phyloP scores from a whole-genome alignment of 1,284 basidiomycete genomes.

The Cronartium quercuum region DNA sequence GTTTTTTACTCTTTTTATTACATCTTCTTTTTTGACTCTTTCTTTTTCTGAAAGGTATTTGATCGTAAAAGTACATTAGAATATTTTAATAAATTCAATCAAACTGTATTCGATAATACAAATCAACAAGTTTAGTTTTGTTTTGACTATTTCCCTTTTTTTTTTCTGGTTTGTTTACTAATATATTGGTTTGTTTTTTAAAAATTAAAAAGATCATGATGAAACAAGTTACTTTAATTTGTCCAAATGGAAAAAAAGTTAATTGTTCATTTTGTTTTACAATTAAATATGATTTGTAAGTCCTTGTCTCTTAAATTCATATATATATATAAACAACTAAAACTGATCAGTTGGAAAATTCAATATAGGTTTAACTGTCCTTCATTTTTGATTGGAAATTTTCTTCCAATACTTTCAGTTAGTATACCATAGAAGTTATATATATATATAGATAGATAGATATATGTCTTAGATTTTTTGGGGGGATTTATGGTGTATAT shows the following conservation, averaged over 20 bases:
- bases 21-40: slow-evolving; percentile 1
- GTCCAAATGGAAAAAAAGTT: slow-evolving; percentile 71
- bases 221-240: slow-evolving; percentile 77
- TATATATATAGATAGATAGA: background rate
- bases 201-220: slow-evolving; percentile 85
- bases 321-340: background rate
- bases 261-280: slow-evolving; percentile 88
- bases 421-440: too few relatives aligned
- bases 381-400: slow-evolving; percentile 43
- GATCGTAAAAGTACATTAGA: slow-evolving; percentile 22
- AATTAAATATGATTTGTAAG: slow-evolving; percentile 80
- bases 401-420: slow-evolving; percentile 43
- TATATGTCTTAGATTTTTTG: too few relatives aligned
- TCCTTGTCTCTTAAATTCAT: slow-evolving; percentile 48
- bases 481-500: background rate
- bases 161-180: background rate
- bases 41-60: slow-evolving; percentile 6
- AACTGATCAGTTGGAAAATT: background rate
- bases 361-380: slow-evolving; percentile 40
- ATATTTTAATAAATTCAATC: slow-evolving; percentile 9
- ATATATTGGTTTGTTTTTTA: background rate
- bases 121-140: background rate
- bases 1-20: slow-evolving; percentile 42
- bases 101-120: background rate
- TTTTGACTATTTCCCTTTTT: too few relatives aligned